Conservation (phyloP, 2,329 filamentous ascomycete species). For the Ophiostoma ulmi region DNA sequence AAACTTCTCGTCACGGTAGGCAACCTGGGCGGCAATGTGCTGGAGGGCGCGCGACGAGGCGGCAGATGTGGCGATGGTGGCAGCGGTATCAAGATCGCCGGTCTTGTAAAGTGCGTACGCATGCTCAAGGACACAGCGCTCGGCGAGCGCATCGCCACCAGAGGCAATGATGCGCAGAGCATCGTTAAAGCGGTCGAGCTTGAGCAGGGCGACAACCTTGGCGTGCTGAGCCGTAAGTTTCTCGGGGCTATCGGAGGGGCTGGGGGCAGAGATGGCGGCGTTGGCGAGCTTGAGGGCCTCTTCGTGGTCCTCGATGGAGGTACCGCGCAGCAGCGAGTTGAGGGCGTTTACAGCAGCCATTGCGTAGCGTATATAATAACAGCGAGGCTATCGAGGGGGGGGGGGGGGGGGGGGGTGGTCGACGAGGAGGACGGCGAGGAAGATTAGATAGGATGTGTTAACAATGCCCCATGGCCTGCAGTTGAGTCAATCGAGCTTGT, state of each 20-base stretch:
- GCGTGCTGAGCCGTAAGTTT: conserved; percentile 57
- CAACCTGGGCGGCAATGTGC: conserved; percentile 60
- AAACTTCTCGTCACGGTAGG: conserved; percentile 72
- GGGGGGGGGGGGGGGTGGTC: not conserved
- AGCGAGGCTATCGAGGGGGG: not conserved
- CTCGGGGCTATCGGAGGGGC: conserved; percentile 36
- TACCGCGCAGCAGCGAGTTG: conserved; percentile 49
- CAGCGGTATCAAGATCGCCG: conserved; percentile 62
- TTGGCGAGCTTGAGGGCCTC: conserved; percentile 63
- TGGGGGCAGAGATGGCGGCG: conserved; percentile 54
- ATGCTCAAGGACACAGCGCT: conserved; percentile 61
- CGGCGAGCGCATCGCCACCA: conserved; percentile 55
- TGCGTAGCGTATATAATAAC: not conserved
- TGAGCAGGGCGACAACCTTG: conserved; percentile 68
- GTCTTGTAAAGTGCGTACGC: conserved; percentile 82
- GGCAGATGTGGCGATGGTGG: conserved; percentile 31
- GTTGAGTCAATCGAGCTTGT: not conserved
- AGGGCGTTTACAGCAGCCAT: conserved; percentile 43
- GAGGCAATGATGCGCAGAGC: conserved; percentile 64
- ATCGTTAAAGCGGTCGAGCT: conserved; percentile 77
- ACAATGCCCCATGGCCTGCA: conserved; percentile 13
- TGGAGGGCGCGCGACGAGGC: conserved; percentile 34
- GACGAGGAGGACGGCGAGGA: not conserved
- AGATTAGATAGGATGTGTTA: not conserved
- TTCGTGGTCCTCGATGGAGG: conserved; percentile 64